These are phyloP conservation scores for Acanthamoeba sp. DNA, from an alignment of 208 protist genomes.

Conservation along the genomic window DNA sequence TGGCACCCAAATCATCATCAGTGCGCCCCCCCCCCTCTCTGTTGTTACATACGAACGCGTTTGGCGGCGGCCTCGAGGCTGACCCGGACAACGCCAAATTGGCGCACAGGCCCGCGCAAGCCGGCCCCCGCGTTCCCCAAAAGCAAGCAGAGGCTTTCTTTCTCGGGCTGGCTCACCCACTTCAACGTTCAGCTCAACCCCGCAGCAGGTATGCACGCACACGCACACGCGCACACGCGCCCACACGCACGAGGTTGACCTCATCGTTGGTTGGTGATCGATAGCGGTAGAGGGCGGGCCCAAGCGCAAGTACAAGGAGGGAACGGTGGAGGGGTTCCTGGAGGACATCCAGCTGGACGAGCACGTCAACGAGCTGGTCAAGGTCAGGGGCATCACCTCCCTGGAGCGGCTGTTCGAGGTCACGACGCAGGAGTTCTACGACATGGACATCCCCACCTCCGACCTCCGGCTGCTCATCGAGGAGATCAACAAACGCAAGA, in stretches of 20 bases:
- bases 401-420: slow-evolving; percentile 5
- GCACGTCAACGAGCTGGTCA: slow-evolving; percentile 1
- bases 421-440: neutral
- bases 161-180: slow-evolving; percentile 24
- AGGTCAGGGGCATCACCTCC: neutral
- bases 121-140: neutral
- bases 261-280: too few relatives aligned
- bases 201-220: too few relatives aligned
- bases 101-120: neutral
- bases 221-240: neutral
- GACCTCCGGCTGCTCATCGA: slow-evolving; percentile 12
- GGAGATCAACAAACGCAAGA: slow-evolving; percentile 6
- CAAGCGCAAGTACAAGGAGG: slow-evolving; percentile 10
- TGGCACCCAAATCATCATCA: neutral
- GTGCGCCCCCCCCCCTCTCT: neutral
- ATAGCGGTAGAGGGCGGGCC: neutral
- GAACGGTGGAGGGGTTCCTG: neutral
- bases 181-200: neutral
- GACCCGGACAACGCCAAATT: neutral
- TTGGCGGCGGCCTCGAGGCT: neutral
- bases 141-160: slow-evolving; percentile 17
- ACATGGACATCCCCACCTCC: slow-evolving; percentile 38
- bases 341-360: slow-evolving; percentile 24
- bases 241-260: neutral
- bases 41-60: neutral